These are phyloP conservation scores for Barnettozyma salicaria DNA, from an alignment of 805 yeast genomes.

Conservation along the genomic window DNA sequence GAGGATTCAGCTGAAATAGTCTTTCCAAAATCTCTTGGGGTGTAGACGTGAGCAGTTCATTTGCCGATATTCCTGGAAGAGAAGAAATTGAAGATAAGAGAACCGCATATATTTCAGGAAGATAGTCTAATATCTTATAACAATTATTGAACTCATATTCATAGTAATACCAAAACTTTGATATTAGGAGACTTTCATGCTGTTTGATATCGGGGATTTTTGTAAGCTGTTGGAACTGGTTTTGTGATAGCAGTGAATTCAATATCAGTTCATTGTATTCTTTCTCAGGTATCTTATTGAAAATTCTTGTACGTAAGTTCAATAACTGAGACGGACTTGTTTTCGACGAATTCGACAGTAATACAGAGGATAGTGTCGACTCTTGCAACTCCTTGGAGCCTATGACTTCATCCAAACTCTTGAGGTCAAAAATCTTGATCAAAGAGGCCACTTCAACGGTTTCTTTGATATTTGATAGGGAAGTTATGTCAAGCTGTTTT, in stretches of 20 bases:
- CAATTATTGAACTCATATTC: slow-evolving; percentile 10
- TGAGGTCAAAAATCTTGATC: slow-evolving; percentile 2
- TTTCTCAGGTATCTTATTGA: not conserved
- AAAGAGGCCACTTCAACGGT: not conserved
- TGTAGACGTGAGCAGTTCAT: slow-evolving; percentile 1
- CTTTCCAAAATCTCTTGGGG: slow-evolving; percentile 5
- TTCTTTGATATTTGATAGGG: not conserved
- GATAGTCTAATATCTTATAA: slow-evolving; percentile 8
- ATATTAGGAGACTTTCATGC: not conserved
- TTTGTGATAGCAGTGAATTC: not conserved
- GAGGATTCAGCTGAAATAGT: slow-evolving; percentile 5
- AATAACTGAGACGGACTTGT: not conserved
- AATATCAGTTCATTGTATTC: not conserved
- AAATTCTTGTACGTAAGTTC: not conserved
- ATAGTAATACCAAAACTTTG: slow-evolving; percentile 8
- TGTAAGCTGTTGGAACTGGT: slow-evolving; percentile 1
- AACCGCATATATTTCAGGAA: slow-evolving; percentile 4
- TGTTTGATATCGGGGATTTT: not conserved
- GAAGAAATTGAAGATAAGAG: slow-evolving; percentile 6
- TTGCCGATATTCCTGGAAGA: slow-evolving; percentile 4
- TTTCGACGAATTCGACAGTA: not conserved
- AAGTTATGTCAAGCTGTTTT: too few relatives aligned
- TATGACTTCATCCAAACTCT: not conserved
- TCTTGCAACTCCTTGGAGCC: slow-evolving; percentile 1
- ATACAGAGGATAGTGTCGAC: not conserved